These are phyloP conservation scores for Salicornia ramosissima DNA, from an alignment of 148 eudicot genomes.

Conservation along the genomic window DNA sequence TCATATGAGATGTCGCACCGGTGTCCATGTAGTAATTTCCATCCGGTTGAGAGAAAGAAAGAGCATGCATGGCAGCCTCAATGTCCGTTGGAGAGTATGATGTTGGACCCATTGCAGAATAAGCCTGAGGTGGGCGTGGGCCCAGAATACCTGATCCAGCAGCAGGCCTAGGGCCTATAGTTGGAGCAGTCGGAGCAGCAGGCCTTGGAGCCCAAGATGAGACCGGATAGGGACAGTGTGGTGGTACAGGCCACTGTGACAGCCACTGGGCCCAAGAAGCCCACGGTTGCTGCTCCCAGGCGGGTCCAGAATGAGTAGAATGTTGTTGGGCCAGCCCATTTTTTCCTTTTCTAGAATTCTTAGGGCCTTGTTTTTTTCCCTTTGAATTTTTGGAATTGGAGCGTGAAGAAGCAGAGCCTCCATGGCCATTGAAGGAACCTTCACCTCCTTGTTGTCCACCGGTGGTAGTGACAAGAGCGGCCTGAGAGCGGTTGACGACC, in stretches of 20 bases:
- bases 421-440: too few species aligned
- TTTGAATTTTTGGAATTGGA: too few species aligned
- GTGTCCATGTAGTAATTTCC: neutral
- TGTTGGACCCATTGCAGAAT: neutral
- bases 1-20: neutral
- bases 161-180: neutral
- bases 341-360: too few species aligned
- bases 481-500: too few species aligned
- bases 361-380: too few species aligned
- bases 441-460: too few species aligned
- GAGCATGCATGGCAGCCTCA: neutral
- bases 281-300: neutral
- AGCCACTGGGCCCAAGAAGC: too few species aligned
- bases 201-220: neutral
- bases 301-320: neutral
- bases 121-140: constrained; percentile 6
- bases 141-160: neutral
- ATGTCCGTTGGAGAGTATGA: neutral
- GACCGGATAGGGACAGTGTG: neutral
- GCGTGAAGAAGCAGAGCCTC: too few species aligned
- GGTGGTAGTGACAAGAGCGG: too few species aligned
- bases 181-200: neutral
- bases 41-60: neutral
- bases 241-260: neutral
- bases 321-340: too few species aligned